A percentile compares a stretch with the other conserved stretches of the same genome.
phyloP scores from a whole-genome alignment of 2,329 filamentous ascomycete species.

The Pseudopithomyces maydicus region DNA sequence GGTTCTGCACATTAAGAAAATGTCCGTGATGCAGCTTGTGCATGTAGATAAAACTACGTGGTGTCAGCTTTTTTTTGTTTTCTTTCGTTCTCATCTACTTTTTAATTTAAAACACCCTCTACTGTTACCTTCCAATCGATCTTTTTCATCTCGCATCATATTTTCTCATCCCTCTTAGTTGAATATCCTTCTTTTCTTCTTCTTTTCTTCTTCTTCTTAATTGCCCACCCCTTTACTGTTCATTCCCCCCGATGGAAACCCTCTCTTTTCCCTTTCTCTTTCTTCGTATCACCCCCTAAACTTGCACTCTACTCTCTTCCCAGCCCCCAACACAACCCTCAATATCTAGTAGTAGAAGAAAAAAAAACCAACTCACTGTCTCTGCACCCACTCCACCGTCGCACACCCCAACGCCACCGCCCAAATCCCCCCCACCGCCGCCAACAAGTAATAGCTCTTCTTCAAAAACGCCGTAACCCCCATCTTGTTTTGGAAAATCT shows the following conservation, averaged over 20 bases:
- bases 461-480: slow-evolving; percentile 33
- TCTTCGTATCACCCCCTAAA: too few relatives aligned
- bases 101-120: too few relatives aligned
- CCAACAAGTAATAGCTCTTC: slow-evolving; percentile 46
- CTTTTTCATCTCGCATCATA: neutral
- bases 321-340: too few relatives aligned
- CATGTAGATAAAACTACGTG: slow-evolving; percentile 64
- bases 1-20: slow-evolving; percentile 74
- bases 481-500: slow-evolving; percentile 23
- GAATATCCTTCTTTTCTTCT: neutral
- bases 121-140: too few relatives aligned
- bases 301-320: too few relatives aligned
- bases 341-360: too few relatives aligned
- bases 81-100: neutral
- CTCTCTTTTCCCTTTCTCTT: too few relatives aligned
- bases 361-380: slow-evolving; percentile 66
- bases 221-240: too few relatives aligned
- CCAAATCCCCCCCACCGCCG: slow-evolving; percentile 67
- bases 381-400: slow-evolving; percentile 73
- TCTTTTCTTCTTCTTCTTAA: too few relatives aligned
- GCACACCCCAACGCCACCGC: slow-evolving; percentile 67
- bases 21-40: slow-evolving; percentile 76
- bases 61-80: neutral
- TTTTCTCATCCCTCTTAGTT: neutral
- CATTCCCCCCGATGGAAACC: too few relatives aligned